Conservation (phyloP, 2,329 filamentous ascomycete species). For the Aspergillus sp. region DNA sequence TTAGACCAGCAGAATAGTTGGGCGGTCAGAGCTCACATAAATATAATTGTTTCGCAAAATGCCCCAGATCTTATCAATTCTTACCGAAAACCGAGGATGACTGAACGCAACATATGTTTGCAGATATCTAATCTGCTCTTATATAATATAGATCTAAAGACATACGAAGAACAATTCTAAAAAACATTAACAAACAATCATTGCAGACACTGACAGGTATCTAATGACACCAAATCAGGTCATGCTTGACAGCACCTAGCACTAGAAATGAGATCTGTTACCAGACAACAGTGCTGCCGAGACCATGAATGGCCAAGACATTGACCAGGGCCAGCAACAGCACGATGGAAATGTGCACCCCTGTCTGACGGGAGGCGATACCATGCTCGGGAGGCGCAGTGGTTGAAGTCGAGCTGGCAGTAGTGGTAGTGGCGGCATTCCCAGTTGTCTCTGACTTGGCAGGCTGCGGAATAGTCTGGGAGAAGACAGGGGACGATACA, state of each 20-base stretch:
- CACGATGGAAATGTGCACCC: background rate
- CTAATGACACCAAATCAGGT: background rate
- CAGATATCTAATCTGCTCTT: too few relatives aligned
- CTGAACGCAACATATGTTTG: too few relatives aligned
- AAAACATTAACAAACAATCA: background rate
- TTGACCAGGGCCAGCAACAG: background rate
- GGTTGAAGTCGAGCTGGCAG: background rate
- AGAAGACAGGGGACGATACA: background rate
- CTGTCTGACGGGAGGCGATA: background rate
- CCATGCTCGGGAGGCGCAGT: background rate
- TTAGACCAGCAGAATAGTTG: too few relatives aligned
- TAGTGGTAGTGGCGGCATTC: background rate
- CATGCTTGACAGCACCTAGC: background rate
- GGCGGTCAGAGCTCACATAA: too few relatives aligned
- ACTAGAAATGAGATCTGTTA: background rate
- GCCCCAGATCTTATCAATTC: too few relatives aligned
- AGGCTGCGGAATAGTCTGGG: background rate
- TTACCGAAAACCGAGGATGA: too few relatives aligned
- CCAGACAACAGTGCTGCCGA: background rate
- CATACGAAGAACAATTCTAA: too few relatives aligned
- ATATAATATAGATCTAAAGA: too few relatives aligned
- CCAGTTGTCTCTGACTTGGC: background rate
- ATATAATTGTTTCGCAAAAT: too few relatives aligned
- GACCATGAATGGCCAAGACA: background rate
- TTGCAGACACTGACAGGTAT: background rate